These are phyloP conservation scores for Paecilomyces fulvus DNA, from an alignment of 2,329 filamentous ascomycete genomes.

Conservation along the genomic window DNA sequence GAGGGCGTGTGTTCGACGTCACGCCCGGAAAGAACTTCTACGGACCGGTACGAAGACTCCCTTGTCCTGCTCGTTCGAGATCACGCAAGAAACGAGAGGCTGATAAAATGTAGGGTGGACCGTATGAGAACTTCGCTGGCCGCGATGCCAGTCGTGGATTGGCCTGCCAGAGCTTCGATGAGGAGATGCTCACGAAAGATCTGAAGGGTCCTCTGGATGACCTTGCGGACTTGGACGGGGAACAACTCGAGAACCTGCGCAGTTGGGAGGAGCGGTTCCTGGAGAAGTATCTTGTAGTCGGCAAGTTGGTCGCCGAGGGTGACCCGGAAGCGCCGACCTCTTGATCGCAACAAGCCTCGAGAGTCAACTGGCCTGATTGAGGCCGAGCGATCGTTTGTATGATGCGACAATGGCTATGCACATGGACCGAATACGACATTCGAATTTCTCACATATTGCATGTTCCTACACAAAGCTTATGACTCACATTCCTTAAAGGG, in stretches of 20 bases:
- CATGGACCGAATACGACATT: not conserved
- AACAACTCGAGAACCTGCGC: conserved; percentile 72
- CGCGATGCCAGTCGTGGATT: conserved; percentile 82
- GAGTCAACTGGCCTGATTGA: not conserved
- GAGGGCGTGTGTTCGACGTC: conserved; percentile 87
- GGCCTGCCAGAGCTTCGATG: conserved; percentile 85
- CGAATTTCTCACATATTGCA: not conserved
- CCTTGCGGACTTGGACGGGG: conserved; percentile 60
- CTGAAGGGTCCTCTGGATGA: conserved; percentile 74
- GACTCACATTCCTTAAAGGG: not conserved
- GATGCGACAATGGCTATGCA: not conserved
- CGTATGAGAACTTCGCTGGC: conserved; percentile 94
- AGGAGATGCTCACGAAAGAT: conserved; percentile 90
- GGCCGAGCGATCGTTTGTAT: too few species aligned
- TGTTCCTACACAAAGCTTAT: not conserved
- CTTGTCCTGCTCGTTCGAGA: not conserved
- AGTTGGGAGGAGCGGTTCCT: conserved; percentile 92
- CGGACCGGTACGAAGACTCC: conserved; percentile 52
- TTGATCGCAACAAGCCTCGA: not conserved
- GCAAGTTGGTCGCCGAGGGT: conserved; percentile 64
- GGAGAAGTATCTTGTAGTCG: conserved; percentile 94
- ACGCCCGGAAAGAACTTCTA: conserved; percentile 84
- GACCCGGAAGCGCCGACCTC: conserved; percentile 33
- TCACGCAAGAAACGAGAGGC: not conserved
- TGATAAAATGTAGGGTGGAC: conserved; percentile 53